Base-by-base conservation (phyloP, 164 flowering plant species). In the Nymphaea thermarum region DNA sequence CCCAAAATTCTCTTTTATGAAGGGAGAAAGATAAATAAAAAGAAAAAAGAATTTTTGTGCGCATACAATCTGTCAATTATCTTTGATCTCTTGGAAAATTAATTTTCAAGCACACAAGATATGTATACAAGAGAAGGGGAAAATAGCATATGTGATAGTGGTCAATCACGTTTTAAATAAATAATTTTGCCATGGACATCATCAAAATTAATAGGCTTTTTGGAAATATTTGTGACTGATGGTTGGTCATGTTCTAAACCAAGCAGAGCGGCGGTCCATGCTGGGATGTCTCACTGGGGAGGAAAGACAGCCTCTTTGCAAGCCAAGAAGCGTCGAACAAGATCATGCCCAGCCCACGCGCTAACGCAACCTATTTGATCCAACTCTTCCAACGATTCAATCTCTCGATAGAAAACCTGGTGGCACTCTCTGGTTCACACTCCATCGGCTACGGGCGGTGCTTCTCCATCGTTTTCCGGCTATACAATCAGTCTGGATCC, bases 271-370 rank as follows among this genome's bases (percentile, higher is more conserved):
- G 97, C 74, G 97, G 99, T 66, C 97, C 97, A 2, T 43, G 74
- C 45, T 94, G 99, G 99, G 83, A 83, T 68, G 96, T 91, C 71
- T 86, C 76, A 70, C 63, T 91, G 43, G 98, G 97, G 4, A 75
- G 98, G 42, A 60, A 68, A 68, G 99, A 94, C 55, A 90, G 97
- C 81, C 74, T 91, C 43, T 86, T 82, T 10, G 92, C 96, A 5
- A 88, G 88, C 80, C 91, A 88, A 76, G 85, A 85, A 68, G 90
- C 82, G 65, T 76, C 99, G 3, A 66, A 87, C 78, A 65, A 79
- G 25, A 88, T 91, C 69, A 91, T 91, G 96, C 99, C 99, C 3
- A 94, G 96, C 71, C 97, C 96, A 18, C 82, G 97, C 76, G 79
- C 88, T 44, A 88, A 90, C 66, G 93, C 99, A 2, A 85, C 73